phyloP scores from a whole-genome alignment of 306 rosid species.

The Lagenaria siceraria region DNA sequence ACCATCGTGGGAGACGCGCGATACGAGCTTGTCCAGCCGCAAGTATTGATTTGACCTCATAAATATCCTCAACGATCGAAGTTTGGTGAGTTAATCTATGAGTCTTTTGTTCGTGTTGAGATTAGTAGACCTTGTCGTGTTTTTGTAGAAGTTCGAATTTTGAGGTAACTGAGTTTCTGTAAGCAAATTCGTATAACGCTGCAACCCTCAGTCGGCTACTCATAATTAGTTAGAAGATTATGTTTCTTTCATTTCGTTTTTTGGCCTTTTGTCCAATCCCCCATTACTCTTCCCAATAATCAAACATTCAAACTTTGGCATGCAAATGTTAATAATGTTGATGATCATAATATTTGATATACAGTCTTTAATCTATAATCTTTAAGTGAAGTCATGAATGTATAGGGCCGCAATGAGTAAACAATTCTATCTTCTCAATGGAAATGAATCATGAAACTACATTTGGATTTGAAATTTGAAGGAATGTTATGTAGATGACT shows the following conservation, averaged over 20 bases:
- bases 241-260: not conserved
- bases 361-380: not conserved
- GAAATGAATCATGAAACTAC: not conserved
- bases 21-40: constrained; percentile 12
- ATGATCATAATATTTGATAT: not conserved
- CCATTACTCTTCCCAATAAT: not conserved
- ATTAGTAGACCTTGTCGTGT: not conserved
- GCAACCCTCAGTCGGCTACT: not conserved
- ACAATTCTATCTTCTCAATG: not conserved
- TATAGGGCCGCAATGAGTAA: not conserved
- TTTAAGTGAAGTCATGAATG: not conserved
- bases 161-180: not conserved
- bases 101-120: not conserved
- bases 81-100: not conserved
- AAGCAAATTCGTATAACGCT: not conserved
- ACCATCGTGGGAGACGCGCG: constrained; percentile 71
- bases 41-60: constrained; percentile 18
- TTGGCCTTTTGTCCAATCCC: not conserved
- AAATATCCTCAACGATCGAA: not conserved
- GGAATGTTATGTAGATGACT: no score
- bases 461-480: not conserved
- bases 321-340: not conserved
- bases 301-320: not conserved
- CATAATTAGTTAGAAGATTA: not conserved
- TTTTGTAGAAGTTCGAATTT: not conserved